Base-by-base conservation (phyloP, 352 stramenopile species). In the Globisporangium cylindrosporum region DNA sequence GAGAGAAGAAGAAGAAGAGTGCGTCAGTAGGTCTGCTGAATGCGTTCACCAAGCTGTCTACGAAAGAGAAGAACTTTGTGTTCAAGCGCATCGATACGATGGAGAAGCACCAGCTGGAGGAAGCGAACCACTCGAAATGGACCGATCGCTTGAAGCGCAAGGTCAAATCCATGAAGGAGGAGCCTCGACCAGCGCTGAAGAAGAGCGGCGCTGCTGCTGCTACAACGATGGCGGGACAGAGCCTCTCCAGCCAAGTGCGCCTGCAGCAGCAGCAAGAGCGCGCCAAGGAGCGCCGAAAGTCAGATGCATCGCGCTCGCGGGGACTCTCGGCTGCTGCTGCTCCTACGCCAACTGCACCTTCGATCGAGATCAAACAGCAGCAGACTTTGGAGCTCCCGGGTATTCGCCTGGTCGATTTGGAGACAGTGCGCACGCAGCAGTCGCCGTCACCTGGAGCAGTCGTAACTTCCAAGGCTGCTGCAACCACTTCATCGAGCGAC, bases 1-100 rank as follows among this genome's bases (percentile, higher is more conserved):
- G 12, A 14, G 32, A 49, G 4, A 48, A 25, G 15, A 51, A 20
- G 29, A 53, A 57, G 34, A 18, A 53, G 46, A 46, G 36, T 4
- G 56, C 43, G 53, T 62, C 69, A 7, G 68, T 63, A 15, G 72
- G 84, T 7, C 72, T 92, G 27, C 64, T 93, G 2, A 71, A 77
- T 24, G 80, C 82, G 20, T 90, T 90, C 68, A 81, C 76, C 4
- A 82, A 85, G 62, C 75, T 93, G 15, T 91, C 80, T 25, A 92
- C 82, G 36, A 80, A 67, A 54, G 86, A 91, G 34, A 84, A 87
- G 55, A 72, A 77, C 27, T 92, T 94, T 63, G 79, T 95, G 24
- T 93, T 95, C 58, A 93, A 81, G 62, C 88, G 87, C 66, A 93
- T 95, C 25, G 86, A 95, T 64, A 95, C 88, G 12, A 80, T 95